phyloP scores from a whole-genome alignment of 2,329 filamentous ascomycete genomes.

The Aspergillus fijiensis region DNA sequence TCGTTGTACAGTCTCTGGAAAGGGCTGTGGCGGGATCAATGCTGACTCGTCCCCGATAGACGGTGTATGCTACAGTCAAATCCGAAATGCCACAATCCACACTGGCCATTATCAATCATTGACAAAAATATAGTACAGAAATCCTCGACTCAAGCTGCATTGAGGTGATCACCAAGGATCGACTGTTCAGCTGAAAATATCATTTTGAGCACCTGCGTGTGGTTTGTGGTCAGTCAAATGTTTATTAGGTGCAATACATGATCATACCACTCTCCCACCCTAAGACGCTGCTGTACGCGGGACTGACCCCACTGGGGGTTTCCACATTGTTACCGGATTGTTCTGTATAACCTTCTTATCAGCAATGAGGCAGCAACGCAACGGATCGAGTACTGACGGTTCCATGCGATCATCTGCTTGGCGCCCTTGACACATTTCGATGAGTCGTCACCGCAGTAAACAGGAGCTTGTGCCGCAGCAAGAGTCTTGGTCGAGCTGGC shows the following conservation, averaged over 20 bases:
- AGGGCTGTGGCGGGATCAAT: too few relatives aligned
- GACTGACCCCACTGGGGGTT: background rate
- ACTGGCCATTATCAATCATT: too few relatives aligned
- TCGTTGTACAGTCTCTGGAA: too few relatives aligned
- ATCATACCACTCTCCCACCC: background rate
- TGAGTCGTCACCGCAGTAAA: slow-evolving; percentile 45
- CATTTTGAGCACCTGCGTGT: background rate
- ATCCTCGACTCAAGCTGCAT: too few relatives aligned
- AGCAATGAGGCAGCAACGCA: background rate
- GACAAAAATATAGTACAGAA: too few relatives aligned
- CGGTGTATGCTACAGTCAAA: too few relatives aligned
- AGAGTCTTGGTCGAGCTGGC: slow-evolving; percentile 44
- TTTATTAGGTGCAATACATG: background rate
- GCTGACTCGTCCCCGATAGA: too few relatives aligned
- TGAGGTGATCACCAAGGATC: rapidly evolving
- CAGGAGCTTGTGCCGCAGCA: slow-evolving; percentile 43
- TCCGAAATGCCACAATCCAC: too few relatives aligned
- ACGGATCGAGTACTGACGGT: slow-evolving; percentile 32
- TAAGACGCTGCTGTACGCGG: background rate
- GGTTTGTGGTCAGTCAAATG: background rate
- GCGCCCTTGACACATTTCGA: slow-evolving; percentile 48
- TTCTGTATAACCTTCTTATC: background rate
- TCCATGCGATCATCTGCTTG: slow-evolving; percentile 54
- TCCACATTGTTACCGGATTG: background rate
- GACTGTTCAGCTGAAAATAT: background rate